phyloP scores from a whole-genome alignment of 768 basidiomycete genomes.

The Tephrocybe sp. region DNA sequence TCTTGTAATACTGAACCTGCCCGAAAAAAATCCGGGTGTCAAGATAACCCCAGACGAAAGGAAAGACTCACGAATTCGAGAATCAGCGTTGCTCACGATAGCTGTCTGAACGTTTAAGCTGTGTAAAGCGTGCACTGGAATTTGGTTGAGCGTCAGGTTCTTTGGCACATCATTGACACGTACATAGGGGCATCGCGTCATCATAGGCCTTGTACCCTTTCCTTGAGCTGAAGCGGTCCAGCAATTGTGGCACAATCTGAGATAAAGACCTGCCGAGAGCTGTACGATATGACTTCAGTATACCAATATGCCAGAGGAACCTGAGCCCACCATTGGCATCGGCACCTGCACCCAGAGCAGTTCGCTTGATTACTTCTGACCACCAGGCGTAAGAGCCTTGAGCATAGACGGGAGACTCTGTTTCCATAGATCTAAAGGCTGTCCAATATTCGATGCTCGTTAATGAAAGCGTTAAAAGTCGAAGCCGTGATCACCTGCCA shows the following conservation, averaged over 20 bases:
- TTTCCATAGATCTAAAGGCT: slow-evolving; percentile 49
- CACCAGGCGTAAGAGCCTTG: slow-evolving; percentile 64
- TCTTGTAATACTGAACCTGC: slow-evolving; percentile 55
- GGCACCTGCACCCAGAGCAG: slow-evolving; percentile 75
- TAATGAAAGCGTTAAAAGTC: neutral
- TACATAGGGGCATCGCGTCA: slow-evolving; percentile 47
- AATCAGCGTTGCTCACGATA: slow-evolving; percentile 71
- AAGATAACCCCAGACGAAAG: neutral
- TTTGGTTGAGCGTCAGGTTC: neutral
- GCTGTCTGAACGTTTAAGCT: slow-evolving; percentile 47
- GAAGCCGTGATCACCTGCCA: slow-evolving; percentile 36
- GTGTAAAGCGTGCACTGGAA: slow-evolving; percentile 44
- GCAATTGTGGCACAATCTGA: slow-evolving; percentile 58
- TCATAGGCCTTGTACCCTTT: slow-evolving; percentile 66
- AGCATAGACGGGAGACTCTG: slow-evolving; percentile 56
- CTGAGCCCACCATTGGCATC: slow-evolving; percentile 44
- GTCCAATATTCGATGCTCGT: neutral
- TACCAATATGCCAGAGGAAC: neutral
- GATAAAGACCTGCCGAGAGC: slow-evolving; percentile 52
- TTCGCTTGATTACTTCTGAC: slow-evolving; percentile 71
- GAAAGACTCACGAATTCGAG: slow-evolving; percentile 57
- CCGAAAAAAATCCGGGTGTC: neutral
- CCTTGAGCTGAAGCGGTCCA: slow-evolving; percentile 64
- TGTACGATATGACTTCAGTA: slow-evolving; percentile 20
- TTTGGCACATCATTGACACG: neutral